phyloP scores from a whole-genome alignment of 2,329 filamentous ascomycete genomes.

The Xenoacremonium recifei region DNA sequence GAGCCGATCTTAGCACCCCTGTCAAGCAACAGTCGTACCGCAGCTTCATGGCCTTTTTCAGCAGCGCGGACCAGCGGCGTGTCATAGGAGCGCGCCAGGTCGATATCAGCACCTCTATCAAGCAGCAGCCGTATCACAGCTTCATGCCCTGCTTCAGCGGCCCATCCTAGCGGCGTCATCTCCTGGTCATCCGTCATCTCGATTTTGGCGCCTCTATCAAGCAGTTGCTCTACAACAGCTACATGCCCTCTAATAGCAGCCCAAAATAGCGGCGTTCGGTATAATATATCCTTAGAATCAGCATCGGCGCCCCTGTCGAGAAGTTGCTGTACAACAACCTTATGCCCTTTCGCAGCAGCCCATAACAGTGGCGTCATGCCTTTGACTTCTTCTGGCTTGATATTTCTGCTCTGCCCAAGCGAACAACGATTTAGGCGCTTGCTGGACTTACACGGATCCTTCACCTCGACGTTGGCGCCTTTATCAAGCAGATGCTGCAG shows the following conservation, averaged over 20 bases:
- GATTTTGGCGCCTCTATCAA: neutral
- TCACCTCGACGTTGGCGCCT: no score
- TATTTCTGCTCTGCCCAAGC: no score
- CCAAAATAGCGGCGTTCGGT: neutral
- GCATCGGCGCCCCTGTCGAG: slow-evolving; percentile 1
- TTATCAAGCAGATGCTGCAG: no score
- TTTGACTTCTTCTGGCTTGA: no score
- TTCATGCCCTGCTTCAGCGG: neutral
- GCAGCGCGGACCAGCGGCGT: neutral
- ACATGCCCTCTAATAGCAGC: neutral
- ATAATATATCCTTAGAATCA: neutral
- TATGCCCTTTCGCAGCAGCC: neutral
- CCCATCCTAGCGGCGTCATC: neutral
- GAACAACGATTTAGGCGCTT: no score
- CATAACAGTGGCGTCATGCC: neutral
- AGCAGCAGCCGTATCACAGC: slow-evolving; percentile 1
- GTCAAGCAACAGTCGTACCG: neutral
- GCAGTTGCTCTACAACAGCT: neutral
- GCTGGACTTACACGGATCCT: no score
- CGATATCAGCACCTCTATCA: slow-evolving; percentile 1
- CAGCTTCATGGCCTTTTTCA: neutral
- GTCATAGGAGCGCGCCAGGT: neutral
- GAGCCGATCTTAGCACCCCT: neutral
- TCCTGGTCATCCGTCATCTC: neutral
- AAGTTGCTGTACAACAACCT: neutral